phyloP scores from a whole-genome alignment of 495 filamentous ascomycete genomes.

The Lophiotrema nucula region DNA sequence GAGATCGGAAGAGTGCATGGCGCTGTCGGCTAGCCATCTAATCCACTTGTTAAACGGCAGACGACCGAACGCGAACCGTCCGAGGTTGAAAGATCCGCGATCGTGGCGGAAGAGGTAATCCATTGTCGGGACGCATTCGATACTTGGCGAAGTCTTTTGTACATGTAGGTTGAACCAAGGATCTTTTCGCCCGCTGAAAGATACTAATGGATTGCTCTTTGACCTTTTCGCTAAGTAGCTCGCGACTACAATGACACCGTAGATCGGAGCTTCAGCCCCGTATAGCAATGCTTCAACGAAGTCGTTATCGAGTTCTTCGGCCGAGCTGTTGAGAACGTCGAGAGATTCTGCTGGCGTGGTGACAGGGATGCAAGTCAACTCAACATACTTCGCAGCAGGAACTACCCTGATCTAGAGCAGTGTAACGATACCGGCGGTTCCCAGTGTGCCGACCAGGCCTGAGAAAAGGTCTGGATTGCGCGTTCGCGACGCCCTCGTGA shows the following conservation, averaged over 20 bases:
- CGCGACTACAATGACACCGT: slow-evolving; percentile 51
- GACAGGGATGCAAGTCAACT: slow-evolving; percentile 50
- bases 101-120: slow-evolving; percentile 64
- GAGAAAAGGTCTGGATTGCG: slow-evolving; percentile 51
- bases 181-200: slow-evolving; percentile 50
- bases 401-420: slow-evolving; percentile 53
- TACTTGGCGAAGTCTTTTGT: slow-evolving; percentile 25
- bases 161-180: slow-evolving; percentile 60
- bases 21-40: slow-evolving; percentile 47
- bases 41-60: slow-evolving; percentile 54
- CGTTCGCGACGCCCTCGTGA: slow-evolving; percentile 43
- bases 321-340: slow-evolving; percentile 38
- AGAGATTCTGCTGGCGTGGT: slow-evolving; percentile 45
- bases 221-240: slow-evolving; percentile 43
- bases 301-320: slow-evolving; percentile 44
- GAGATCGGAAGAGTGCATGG: neutral
- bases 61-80: slow-evolving; percentile 49
- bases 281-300: slow-evolving; percentile 58
- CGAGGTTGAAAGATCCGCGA: slow-evolving; percentile 60
- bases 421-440: slow-evolving; percentile 55
- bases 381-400: slow-evolving; percentile 50
- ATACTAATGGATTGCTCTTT: neutral
- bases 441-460: slow-evolving; percentile 54
- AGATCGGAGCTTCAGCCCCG: slow-evolving; percentile 31
- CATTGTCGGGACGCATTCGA: slow-evolving; percentile 52